Base-by-base conservation (phyloP, 495 filamentous ascomycete species). In the Geoglossum glabrum region DNA sequence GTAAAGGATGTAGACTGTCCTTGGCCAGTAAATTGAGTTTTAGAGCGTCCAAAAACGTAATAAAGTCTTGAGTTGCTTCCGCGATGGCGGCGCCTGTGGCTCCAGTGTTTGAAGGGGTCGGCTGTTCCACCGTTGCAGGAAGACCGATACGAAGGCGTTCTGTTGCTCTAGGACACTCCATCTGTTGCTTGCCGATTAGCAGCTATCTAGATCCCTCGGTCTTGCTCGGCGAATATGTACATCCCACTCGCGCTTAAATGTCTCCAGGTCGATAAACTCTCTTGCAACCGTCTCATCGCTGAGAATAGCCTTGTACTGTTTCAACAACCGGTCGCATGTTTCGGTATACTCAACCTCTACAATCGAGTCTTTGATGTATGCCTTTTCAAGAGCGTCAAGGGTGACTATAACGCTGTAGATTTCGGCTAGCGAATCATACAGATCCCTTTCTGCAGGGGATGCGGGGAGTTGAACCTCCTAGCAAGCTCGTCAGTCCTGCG, bases 341-440 rank as follows among this genome's bases (percentile, higher is more conserved):
- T 95, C 90, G 4, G 92, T 94, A 69, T 98, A 98, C 65, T 95
- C 88, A 57, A 75, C 73, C 67, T 96, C 90, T 7, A 83, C 79
- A 46, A 99, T 86, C 19, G 87, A 90, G 74, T 99, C 92, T 69
- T 93, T 90, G 49, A 97, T 82, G 72, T 90, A 97, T 15, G 92
- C 93, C 67, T 93, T 95, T 65, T 99, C 92, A 7, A 99, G 75
- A 55, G 90, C 90, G 65, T 99, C 92, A 23, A 99, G 73, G 0
- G 92, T 96, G 58, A 95, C 78, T 25, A 97, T 90, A 59, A 99
- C 95, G 71, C 88, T 93, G 71, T 97, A 97, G 54, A 99, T 83
- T 65, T 99, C 92, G 54, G 90, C 92, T 11, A 99, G 78, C 1
- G 92, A 96, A 65, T 96, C 92, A 71, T 94, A 86, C 3, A 97